Conservation (phyloP, 371 early-diverging fungal species). For the Mortierella polycephala region DNA sequence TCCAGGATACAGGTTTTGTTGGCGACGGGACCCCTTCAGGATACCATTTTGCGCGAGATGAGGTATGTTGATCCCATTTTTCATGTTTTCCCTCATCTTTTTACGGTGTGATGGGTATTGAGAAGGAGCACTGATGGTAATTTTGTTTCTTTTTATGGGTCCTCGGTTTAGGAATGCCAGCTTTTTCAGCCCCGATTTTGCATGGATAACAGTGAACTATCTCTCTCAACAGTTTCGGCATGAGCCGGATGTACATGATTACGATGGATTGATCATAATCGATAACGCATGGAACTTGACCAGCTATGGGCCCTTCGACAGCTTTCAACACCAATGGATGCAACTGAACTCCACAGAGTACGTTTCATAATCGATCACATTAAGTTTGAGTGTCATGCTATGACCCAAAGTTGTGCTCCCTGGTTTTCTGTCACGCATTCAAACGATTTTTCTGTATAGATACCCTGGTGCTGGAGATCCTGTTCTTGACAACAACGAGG, state of each 20-base stretch:
- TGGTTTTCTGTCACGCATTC: too few relatives aligned
- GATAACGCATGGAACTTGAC: constrained; percentile 15
- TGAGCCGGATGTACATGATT: not conserved
- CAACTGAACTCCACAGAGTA: constrained; percentile 27
- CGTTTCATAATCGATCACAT: not conserved
- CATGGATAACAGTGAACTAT: constrained; percentile 29
- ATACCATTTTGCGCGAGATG: constrained; percentile 10
- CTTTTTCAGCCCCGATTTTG: constrained; percentile 16
- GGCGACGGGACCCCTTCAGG: constrained; percentile 1
- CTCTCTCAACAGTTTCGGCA: not conserved
- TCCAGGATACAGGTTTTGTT: constrained; percentile 31
- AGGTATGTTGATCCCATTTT: not conserved
- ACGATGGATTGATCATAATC: constrained; percentile 36
- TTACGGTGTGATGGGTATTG: not conserved
- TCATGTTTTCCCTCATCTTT: not conserved
- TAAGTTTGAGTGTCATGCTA: too few relatives aligned
- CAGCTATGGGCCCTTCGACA: constrained; percentile 28
- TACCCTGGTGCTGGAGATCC: constrained; percentile 27
- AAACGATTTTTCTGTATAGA: not conserved
- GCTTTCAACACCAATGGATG: constrained; percentile 22
- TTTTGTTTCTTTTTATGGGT: not conserved
- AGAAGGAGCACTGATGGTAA: too few relatives aligned
- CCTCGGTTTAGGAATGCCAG: constrained; percentile 9
- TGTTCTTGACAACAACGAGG: constrained; percentile 9
- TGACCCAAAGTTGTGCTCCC: too few relatives aligned